Evolutionary conservation across 169 alveolate species (phyloP).

Genomic region (Plasmodium sp.): DNA sequence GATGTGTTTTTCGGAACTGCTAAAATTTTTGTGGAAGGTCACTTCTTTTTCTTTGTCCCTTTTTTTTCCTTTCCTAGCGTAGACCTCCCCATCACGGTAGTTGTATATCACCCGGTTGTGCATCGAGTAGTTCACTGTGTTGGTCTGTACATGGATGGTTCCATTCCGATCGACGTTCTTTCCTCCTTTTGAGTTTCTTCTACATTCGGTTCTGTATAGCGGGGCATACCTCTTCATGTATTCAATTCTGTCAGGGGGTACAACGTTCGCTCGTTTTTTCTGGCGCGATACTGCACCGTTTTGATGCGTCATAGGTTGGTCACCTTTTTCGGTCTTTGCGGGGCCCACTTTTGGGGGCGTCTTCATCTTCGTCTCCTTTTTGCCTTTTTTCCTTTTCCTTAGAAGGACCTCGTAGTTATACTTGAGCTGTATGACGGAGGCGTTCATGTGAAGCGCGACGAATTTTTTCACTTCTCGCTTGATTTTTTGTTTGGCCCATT

Average conservation of each 20-base stretch:
- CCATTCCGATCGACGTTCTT: neutral
- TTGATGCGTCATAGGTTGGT: neutral
- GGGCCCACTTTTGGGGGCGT: neutral
- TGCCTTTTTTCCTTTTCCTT: slow-evolving; percentile 7
- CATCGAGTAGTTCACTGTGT: neutral
- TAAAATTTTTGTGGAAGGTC: neutral
- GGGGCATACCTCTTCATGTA: slow-evolving; percentile 32
- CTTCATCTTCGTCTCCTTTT: neutral
- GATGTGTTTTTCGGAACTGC: neutral
- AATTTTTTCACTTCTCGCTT: slow-evolving; percentile 14
- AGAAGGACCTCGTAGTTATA: slow-evolving; percentile 14
- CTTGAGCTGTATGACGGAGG: slow-evolving; percentile 64
- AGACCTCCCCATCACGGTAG: neutral
- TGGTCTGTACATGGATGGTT: neutral
- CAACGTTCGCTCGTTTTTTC: slow-evolving; percentile 2
- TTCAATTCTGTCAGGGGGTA: neutral
- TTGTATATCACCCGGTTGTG: neutral
- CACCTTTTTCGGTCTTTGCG: neutral
- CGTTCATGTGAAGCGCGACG: slow-evolving; percentile 16
- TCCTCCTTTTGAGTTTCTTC: neutral
- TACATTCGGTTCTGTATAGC: neutral
- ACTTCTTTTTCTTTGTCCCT: neutral
- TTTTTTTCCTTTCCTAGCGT: neutral
- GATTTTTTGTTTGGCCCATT: neutral
- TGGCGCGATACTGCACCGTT: neutral